These are phyloP conservation scores for Raffaelea arxii DNA, from an alignment of 2,329 filamentous ascomycete genomes.

Conservation along the genomic window DNA sequence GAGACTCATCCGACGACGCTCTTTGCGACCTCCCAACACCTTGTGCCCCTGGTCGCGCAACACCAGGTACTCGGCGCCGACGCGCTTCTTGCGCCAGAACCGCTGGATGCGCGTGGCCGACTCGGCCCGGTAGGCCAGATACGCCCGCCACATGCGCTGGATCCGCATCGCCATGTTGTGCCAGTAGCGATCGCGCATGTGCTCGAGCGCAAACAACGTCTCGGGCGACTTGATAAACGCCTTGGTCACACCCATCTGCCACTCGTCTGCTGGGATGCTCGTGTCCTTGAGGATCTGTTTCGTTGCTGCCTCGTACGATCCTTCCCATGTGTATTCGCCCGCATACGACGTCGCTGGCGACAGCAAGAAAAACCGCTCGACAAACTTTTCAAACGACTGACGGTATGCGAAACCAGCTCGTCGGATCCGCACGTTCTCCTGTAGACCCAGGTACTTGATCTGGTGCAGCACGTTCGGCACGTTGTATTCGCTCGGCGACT, in stretches of 20 bases:
- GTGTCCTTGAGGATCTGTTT: slow-evolving; percentile 94
- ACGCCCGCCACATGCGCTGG: slow-evolving; percentile 94
- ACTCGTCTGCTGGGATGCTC: slow-evolving; percentile 89
- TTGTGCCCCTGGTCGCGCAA: slow-evolving; percentile 80
- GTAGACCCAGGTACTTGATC: slow-evolving; percentile 97
- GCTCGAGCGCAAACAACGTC: slow-evolving; percentile 90
- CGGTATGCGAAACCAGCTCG: slow-evolving; percentile 94
- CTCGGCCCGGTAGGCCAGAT: slow-evolving; percentile 83
- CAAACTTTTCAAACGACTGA: slow-evolving; percentile 96
- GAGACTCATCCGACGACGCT: slow-evolving; percentile 82
- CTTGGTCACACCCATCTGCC: slow-evolving; percentile 93
- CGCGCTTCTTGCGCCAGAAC: slow-evolving; percentile 90
- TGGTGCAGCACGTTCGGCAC: slow-evolving; percentile 89
- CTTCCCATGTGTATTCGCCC: slow-evolving; percentile 93
- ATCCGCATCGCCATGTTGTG: slow-evolving; percentile 99
- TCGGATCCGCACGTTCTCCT: slow-evolving; percentile 96
- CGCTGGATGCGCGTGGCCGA: slow-evolving; percentile 89
- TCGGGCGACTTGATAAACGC: slow-evolving; percentile 98
- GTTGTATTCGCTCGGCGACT: slow-evolving; percentile 89
- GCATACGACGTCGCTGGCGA: slow-evolving; percentile 94
- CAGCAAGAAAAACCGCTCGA: slow-evolving; percentile 90
- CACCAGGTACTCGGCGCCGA: slow-evolving; percentile 80
- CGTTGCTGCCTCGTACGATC: slow-evolving; percentile 76
- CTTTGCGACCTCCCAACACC: slow-evolving; percentile 75
- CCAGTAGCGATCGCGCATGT: slow-evolving; percentile 97